These are phyloP conservation scores for Rhodotorula sp. DNA, from an alignment of 1,284 basidiomycete genomes.

Conservation along the genomic window DNA sequence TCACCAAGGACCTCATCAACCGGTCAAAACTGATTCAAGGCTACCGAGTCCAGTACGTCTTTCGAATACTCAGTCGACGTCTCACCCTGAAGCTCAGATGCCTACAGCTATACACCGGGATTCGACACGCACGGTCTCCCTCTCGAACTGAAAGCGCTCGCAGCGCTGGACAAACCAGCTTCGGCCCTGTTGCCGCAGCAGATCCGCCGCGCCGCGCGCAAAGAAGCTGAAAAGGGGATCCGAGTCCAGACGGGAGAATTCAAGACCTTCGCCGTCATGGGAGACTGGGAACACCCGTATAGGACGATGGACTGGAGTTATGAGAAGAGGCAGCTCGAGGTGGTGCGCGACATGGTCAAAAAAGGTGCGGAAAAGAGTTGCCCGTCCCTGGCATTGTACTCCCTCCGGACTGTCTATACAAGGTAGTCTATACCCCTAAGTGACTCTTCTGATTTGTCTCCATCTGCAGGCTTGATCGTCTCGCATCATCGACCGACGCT, in stretches of 20 bases:
- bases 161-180: conserved; percentile 55
- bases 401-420: background rate
- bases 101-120: conserved; percentile 78
- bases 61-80: background rate
- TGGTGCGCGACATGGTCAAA: conserved; percentile 86
- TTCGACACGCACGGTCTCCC: conserved; percentile 99
- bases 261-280: conserved; percentile 81
- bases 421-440: accelerated
- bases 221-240: conserved; percentile 74
- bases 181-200: conserved; percentile 58
- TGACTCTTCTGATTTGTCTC: too few species aligned
- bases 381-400: background rate
- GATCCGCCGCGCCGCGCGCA: conserved; percentile 71
- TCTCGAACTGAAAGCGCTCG: conserved; percentile 86
- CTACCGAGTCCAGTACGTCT: conserved; percentile 71
- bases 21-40: conserved; percentile 81
- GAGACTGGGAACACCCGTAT: conserved; percentile 82
- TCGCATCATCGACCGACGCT: conserved; percentile 86
- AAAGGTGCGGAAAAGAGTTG: conserved; percentile 57
- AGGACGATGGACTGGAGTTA: conserved; percentile 67
- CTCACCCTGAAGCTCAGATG: background rate
- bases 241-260: conserved; percentile 78
- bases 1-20: conserved; percentile 93
- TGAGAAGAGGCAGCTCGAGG: conserved; percentile 79
- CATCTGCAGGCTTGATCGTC: conserved; percentile 70